Evolutionary conservation across 192 early-diverging fungal species (phyloP).

Genomic region (Backusella australiensis): DNA sequence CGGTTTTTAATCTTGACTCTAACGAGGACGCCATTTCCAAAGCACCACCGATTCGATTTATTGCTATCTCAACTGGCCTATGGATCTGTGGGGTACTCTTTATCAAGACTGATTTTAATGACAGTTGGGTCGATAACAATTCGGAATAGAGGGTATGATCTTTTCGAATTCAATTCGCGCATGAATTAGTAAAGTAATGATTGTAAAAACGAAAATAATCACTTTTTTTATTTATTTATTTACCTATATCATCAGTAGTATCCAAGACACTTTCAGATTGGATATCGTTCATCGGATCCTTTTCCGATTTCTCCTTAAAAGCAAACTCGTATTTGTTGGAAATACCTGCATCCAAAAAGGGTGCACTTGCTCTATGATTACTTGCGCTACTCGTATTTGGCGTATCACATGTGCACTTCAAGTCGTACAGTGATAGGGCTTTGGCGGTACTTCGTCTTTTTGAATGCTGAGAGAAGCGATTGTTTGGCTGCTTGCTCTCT

Average conservation of each 20-base stretch:
- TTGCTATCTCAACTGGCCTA: background rate
- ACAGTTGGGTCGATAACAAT: background rate
- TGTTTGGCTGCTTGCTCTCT: background rate
- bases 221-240: background rate
- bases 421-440: background rate
- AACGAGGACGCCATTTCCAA: background rate
- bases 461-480: background rate
- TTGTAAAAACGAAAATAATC: background rate
- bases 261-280: background rate
- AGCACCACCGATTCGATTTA: background rate
- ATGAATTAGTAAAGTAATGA: background rate
- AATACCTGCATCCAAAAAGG: background rate
- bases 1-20: background rate
- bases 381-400: background rate
- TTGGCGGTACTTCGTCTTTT: background rate
- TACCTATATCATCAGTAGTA: background rate
- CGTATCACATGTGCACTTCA: background rate
- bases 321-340: background rate
- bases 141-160: background rate
- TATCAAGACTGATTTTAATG: background rate
- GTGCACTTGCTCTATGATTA: background rate
- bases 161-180: background rate
- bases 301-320: background rate
- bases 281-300: background rate
- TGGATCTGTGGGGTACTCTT: background rate